Base-by-base conservation (phyloP, 2,329 filamentous ascomycete species). In the Neocucurbitaria cava region DNA sequence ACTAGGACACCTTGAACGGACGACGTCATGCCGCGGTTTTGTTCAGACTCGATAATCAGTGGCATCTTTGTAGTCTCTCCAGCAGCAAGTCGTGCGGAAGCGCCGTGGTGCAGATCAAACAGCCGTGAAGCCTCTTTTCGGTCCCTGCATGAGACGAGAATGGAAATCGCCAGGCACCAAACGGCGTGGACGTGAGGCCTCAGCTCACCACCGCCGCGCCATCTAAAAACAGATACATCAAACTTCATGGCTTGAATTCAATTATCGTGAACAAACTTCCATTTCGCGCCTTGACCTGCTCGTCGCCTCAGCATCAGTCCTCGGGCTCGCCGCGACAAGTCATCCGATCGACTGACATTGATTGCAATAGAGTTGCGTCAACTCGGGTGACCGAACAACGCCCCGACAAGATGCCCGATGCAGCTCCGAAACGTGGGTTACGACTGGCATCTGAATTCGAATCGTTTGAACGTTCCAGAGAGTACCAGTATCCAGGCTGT, bases 121-220 rank as follows among this genome's bases (percentile, higher is more conserved):
- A 52, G 42, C 41, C 33, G 23, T 46, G 44, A 35, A 48, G 53
- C 55, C 48, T 50, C 49, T 38, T n/a, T 30, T 36, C 44, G 49
- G 64, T 60, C 68, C 69, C 68, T 71, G 69, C 69, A 67, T 67
- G 54, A 56, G 52, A 63, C 56, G 47, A 62, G 40, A 58, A 51
- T 44, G 54, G 51, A 51, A 51, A 26, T 54, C 51, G 42, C 52
- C 66, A 70, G 65, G 64, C 54, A 70, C 68, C 62, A 55, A 30
- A 46, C 48, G 42, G 50, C 36, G 49, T 23, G 52, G 36, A 35
- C 38, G 36, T 39, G 46, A 41, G 47, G 50, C 56, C 49, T 60
- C 62, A 66, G 61, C 58, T 62, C 58, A 61, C 55, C 56, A 57
- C 39, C 35, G 41, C 35, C 49, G 46, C 38, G n/a, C 38, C 38